Evolutionary conservation across 768 basidiomycete species (phyloP), one percentile per base, ranked within the genome.

Genomic region (Kwoniella newhampshirensis): DNA sequence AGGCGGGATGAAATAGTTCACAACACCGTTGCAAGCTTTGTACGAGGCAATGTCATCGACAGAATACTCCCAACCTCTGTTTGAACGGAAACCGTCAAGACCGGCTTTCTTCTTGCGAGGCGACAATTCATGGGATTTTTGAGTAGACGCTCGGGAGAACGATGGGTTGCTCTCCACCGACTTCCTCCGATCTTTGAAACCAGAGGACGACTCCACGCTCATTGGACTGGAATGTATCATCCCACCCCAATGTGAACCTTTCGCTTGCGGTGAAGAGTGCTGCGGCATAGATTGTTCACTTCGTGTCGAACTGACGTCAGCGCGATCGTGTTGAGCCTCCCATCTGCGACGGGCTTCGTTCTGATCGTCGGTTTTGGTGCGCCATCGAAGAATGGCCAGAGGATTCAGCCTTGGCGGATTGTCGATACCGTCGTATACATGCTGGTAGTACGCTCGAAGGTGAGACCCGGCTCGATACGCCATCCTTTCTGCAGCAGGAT

Each of bases 1-100:
- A 43, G 67, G 67, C 11, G 70, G 67, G 15, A 72, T 69, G 40
- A 72, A 72, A 54, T 72, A 72, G 26, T 72, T 63, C 57, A 72
- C 66, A 17, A 54, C 57, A 2, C 70, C 70, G 21, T 67, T 50
- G n/a, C 36, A 42, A 11, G 51, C 57, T 17, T 72, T 69, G 54
- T 72, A 72, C 9, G 52, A 41, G 7, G 12, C 43, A 1, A 72
- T 61, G 51, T 72, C 70, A 15, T 69, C 66, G 20, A 72, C 54
- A 6, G 66, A 59, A 40, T 65, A 69, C 18, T 39, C 21, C 70
- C 70, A 72, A 4, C 52, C 49, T 47, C 30, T 47, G 15, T 36
- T n/a, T 11, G 37, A 42, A 9, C 45, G 37, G 40, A 41, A 6
- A 43, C 20, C 35, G 21, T 21, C 27, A 17, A 35, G 25, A 7